phyloP scores from a whole-genome alignment of 352 stramenopile species.

The Globisporangium parvum region DNA sequence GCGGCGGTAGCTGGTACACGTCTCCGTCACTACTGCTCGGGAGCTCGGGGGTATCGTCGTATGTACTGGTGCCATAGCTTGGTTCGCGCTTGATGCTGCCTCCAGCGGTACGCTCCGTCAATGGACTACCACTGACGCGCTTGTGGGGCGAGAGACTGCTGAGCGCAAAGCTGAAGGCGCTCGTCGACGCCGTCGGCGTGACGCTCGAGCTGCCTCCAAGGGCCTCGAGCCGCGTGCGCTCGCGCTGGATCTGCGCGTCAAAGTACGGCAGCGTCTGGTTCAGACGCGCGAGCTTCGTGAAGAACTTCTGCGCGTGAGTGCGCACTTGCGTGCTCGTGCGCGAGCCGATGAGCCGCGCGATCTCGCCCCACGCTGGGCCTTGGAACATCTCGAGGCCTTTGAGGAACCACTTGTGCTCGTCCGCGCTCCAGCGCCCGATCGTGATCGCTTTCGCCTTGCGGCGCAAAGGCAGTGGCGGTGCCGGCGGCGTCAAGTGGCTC shows the following conservation, averaged over 20 bases:
- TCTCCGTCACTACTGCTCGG: too few relatives aligned
- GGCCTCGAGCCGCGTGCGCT: slow-evolving; percentile 36
- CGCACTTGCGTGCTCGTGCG: slow-evolving; percentile 86
- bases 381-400: slow-evolving; percentile 79
- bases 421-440: slow-evolving; percentile 68
- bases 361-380: slow-evolving; percentile 76
- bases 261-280: slow-evolving; percentile 75
- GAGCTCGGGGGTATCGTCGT: too few relatives aligned
- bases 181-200: slow-evolving; percentile 32
- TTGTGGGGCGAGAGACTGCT: slow-evolving; percentile 46
- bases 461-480: slow-evolving; percentile 6
- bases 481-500: slow-evolving; percentile 2
- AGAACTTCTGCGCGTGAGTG: slow-evolving; percentile 88
- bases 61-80: too few relatives aligned
- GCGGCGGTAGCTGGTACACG: too few relatives aligned
- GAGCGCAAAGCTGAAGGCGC: slow-evolving; percentile 22
- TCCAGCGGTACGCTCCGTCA: not conserved
- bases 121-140: slow-evolving; percentile 9
- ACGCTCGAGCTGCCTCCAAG: slow-evolving; percentile 26
- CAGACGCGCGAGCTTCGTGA: slow-evolving; percentile 75
- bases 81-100: not conserved
- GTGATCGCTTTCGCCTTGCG: slow-evolving; percentile 50
- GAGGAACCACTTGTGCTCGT: slow-evolving; percentile 75
- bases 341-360: slow-evolving; percentile 75
- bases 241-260: slow-evolving; percentile 67